These are phyloP conservation scores for Heterobasidion occidentale DNA, from an alignment of 1,284 basidiomycete genomes.

Conservation along the genomic window DNA sequence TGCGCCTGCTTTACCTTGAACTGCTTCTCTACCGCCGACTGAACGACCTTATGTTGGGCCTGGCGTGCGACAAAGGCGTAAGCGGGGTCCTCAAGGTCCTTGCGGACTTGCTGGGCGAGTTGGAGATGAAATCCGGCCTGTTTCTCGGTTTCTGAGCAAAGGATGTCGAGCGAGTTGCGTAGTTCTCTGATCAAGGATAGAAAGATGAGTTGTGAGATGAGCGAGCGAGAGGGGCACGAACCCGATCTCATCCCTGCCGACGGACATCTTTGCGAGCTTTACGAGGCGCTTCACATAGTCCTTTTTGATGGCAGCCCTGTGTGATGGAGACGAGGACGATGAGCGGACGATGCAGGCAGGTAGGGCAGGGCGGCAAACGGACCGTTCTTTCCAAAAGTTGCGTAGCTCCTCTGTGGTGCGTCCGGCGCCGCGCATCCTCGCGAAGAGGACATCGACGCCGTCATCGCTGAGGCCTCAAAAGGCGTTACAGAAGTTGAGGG, in stretches of 20 bases:
- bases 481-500: slow-evolving; percentile 90
- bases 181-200: slow-evolving; percentile 53
- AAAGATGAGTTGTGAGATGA: neutral
- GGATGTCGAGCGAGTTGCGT: slow-evolving; percentile 67
- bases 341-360: too few species aligned
- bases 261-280: slow-evolving; percentile 70
- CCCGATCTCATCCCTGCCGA: slow-evolving; percentile 92
- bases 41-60: slow-evolving; percentile 64
- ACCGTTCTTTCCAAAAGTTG: slow-evolving; percentile 88
- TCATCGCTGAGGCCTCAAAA: slow-evolving; percentile 89
- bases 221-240: slow-evolving; percentile 25
- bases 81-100: slow-evolving; percentile 69
- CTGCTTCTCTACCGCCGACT: slow-evolving; percentile 76
- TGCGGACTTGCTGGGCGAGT: slow-evolving; percentile 69
- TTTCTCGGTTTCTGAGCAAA: slow-evolving; percentile 79
- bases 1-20: slow-evolving; percentile 84
- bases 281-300: slow-evolving; percentile 88
- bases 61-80: slow-evolving; percentile 61
- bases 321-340: too few species aligned
- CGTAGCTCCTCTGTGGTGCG: slow-evolving; percentile 86
- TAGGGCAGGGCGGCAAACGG: too few species aligned
- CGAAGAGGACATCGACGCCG: slow-evolving; percentile 87
- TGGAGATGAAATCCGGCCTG: slow-evolving; percentile 67
- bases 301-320: slow-evolving; percentile 86
- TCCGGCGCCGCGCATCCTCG: slow-evolving; percentile 78